Evolutionary conservation across 2,329 filamentous ascomycete species (phyloP), one percentile per base, ranked within the genome.

Genomic region (Neofusicoccum umdonicola): DNA sequence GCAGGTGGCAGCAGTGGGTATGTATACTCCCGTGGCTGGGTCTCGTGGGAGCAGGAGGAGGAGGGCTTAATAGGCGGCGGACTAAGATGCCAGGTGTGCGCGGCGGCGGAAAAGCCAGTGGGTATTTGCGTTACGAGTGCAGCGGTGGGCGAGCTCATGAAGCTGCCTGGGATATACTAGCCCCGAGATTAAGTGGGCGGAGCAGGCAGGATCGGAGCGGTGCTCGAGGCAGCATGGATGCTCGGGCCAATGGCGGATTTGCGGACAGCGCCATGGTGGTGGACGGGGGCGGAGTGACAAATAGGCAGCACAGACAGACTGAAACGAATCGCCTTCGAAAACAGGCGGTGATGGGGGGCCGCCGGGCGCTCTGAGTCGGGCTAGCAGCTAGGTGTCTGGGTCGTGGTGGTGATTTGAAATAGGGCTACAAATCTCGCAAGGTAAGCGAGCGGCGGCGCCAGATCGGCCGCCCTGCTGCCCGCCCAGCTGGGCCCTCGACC

Each of bases 341-440:
- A 47, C 39, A 58, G 54, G 19, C 22, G 22, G 39, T 15, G 52
- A 31, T 42, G 15, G 56, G 39, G 56, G 56, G 41, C 56, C 54
- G 39, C 12, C 7, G 41, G 39, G 54, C 41, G 41, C 17, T 22
- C 52, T 58, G 54, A 58, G 54, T 45, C 37, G 54, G 41, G 27
- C 27, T 31, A 31, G 27, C 27, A 19, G 56, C 56, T 60, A 60
- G 37, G n/a, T 22, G 4, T 22, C 12, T 7, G 41, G 56, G 22
- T 31, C 27, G 56, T 22, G 56, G 56, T 60, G 41, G 56, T 60
- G 56, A 60, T 60, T 60, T 60, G 56, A 42, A 60, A 60, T 60
- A 35, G 19, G 17, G 19, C 39, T 11, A 27, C 19, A 58, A 34
- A 44, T 44, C 39, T 57, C 52, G 52, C 54, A 45, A 19, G 54